Base-by-base conservation (phyloP, 2,329 filamentous ascomycete species). In the Coccinonectria pachysandricola region DNA sequence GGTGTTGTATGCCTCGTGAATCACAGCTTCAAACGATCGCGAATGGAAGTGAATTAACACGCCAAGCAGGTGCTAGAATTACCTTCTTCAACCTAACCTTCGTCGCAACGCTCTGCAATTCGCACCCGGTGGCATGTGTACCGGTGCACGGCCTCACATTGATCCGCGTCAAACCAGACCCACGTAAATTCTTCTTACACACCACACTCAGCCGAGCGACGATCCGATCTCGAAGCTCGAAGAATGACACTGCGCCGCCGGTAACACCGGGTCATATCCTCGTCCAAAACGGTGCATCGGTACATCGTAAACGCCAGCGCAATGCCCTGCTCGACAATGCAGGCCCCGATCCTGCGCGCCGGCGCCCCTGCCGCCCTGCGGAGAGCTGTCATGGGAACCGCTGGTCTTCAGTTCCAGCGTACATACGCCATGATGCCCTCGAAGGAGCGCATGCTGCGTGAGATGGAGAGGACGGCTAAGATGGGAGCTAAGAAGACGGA, bases 381-480 rank as follows among this genome's bases (percentile, higher is more conserved):
- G 15, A 34, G 14, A 25, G 36, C 31, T 20, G 25, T 44, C 15
- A 30, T 41, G 12, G 36, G 38, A 14, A 41, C 40, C 12, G 26
- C 39, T 26, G 31, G 27, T 17, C 18, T 39, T 6, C 45, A 46
- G 23, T 40, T 42, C 23, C 15, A 37, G 8, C 49, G 50, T 13
- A 25, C 27, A 7, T 40, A 49, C 18, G 36, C 39, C 11, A 35
- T 48, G 4, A 36, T 45, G 32, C 45, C 43, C n/a, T 43, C 45
- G 0, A 39, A 26, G 18, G 41, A 28, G 19, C 34, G 31, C 14
- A 42, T 52, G 19, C n/a, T 42, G 12, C 48, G 50, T 7, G 50
- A 54, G 21, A 36, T 52, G 30, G 35, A 46, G 9, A 44, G 43
- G 15, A 37, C 30, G 11, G 34, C 43, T n/a, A 38, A 36, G 3